A percentile compares a stretch with the other conserved stretches of the same genome.
phyloP scores from a whole-genome alignment of 2,329 filamentous ascomycete genomes.

The Paecilomyces sp. region DNA sequence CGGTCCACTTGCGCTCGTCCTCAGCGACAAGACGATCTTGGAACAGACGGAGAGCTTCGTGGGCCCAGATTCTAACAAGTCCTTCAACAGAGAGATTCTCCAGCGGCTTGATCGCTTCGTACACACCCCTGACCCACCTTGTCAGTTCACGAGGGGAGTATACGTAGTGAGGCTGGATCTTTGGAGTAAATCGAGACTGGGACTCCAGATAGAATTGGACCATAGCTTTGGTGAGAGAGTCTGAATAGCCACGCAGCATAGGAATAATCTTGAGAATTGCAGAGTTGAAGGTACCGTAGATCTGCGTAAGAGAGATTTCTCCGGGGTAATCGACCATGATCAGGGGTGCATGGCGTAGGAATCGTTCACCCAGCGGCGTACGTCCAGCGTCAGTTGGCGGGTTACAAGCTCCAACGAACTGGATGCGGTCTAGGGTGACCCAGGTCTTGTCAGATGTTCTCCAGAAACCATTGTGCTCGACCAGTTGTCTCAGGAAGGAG shows the following conservation, averaged over 20 bases:
- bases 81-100: slow-evolving; percentile 85
- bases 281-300: slow-evolving; percentile 96
- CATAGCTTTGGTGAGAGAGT: slow-evolving; percentile 93
- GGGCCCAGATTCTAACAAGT: slow-evolving; percentile 93
- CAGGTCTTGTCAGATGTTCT: slow-evolving; percentile 93
- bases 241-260: slow-evolving; percentile 87
- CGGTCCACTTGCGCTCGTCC: slow-evolving; percentile 91
- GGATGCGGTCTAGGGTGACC: slow-evolving; percentile 95
- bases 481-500: slow-evolving; percentile 91
- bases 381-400: slow-evolving; percentile 94
- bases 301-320: slow-evolving; percentile 87
- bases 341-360: slow-evolving; percentile 92
- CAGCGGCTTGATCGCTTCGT: slow-evolving; percentile 90
- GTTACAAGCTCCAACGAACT: slow-evolving; percentile 98
- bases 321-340: slow-evolving; percentile 99
- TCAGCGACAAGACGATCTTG: slow-evolving; percentile 93
- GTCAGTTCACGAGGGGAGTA: slow-evolving; percentile 99
- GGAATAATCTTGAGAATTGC: slow-evolving; percentile 96
- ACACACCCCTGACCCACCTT: slow-evolving; percentile 93
- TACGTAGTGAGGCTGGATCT: slow-evolving; percentile 97
- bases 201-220: slow-evolving; percentile 94
- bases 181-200: slow-evolving; percentile 86
- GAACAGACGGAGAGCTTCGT: slow-evolving; percentile 92
- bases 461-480: slow-evolving; percentile 99
- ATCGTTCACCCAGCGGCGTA: slow-evolving; percentile 86